phyloP scores from a whole-genome alignment of 2,329 filamentous ascomycete genomes.

The Leptosphaerulina australis region DNA sequence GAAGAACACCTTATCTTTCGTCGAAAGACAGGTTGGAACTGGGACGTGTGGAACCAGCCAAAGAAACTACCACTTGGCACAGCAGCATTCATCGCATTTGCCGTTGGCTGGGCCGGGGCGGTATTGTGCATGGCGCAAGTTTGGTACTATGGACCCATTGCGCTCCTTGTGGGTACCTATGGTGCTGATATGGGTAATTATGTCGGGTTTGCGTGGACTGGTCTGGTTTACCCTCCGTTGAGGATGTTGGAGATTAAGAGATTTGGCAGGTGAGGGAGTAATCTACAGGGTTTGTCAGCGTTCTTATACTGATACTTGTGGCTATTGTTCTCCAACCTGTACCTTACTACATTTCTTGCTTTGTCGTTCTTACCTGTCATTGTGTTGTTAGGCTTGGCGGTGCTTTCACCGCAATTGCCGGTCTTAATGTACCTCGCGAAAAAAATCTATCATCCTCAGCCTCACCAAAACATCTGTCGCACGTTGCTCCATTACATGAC shows the following conservation, averaged over 20 bases:
- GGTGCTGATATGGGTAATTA: constrained; percentile 67
- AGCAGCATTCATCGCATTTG: constrained; percentile 66
- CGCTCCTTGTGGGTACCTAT: constrained; percentile 61
- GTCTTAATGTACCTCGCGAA: neutral
- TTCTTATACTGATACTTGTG: neutral
- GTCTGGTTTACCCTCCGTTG: constrained; percentile 61
- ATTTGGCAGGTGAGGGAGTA: constrained; percentile 57
- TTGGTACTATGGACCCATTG: constrained; percentile 71
- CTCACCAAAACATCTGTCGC: neutral
- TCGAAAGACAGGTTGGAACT: constrained; percentile 60
- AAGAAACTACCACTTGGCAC: constrained; percentile 66
- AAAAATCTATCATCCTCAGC: neutral
- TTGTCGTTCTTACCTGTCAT: neutral
- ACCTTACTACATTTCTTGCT: neutral
- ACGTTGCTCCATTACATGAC: neutral
- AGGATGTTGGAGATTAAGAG: constrained; percentile 59
- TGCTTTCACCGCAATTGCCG: constrained; percentile 4
- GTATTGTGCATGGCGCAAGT: constrained; percentile 72
- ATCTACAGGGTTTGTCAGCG: no score
- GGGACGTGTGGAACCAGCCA: constrained; percentile 65
- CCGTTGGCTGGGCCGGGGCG: constrained; percentile 68
- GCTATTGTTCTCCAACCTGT: neutral
- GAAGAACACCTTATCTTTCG: constrained; percentile 69
- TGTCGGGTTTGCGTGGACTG: constrained; percentile 66
- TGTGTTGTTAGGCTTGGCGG: neutral